A percentile compares a stretch with the other conserved stretches of the same genome.
Conservation (phyloP, 495 filamentous ascomycete genomes). For the Hyaloscypha hepaticicola region DNA sequence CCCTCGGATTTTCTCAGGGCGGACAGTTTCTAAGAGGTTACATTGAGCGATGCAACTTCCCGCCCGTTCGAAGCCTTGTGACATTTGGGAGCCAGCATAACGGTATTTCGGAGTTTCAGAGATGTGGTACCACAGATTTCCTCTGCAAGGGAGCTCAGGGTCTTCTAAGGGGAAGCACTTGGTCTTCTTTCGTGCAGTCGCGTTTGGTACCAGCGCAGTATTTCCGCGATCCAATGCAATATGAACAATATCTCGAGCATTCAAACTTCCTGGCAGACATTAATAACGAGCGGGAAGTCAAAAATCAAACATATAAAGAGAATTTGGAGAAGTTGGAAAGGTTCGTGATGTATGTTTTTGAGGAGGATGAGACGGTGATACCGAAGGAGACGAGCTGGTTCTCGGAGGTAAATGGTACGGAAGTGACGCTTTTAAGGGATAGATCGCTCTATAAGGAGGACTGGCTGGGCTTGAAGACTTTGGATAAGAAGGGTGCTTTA, state of each 20-base stretch:
- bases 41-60: constrained; percentile 83
- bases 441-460: constrained; percentile 81
- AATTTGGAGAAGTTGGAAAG: constrained; percentile 69
- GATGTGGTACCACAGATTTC: constrained; percentile 64
- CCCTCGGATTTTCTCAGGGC: constrained; percentile 91
- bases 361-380: constrained; percentile 79
- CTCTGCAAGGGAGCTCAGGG: constrained; percentile 75
- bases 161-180: constrained; percentile 70
- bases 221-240: constrained; percentile 71
- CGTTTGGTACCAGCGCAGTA: constrained; percentile 93
- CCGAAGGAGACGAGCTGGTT: constrained; percentile 94
- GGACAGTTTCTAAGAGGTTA: constrained; percentile 95
- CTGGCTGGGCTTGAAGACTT: constrained; percentile 81
- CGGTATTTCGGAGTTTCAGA: constrained; percentile 81
- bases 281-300: constrained; percentile 82
- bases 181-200: constrained; percentile 71
- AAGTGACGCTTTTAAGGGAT: constrained; percentile 67
- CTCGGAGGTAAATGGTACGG: constrained; percentile 74
- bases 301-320: constrained; percentile 72
- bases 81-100: constrained; percentile 95
- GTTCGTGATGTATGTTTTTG: constrained; percentile 90
- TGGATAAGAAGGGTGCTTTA: constrained; percentile 79
- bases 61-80: constrained; percentile 77
- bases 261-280: constrained; percentile 98
- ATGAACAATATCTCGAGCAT: constrained; percentile 72